Base-by-base conservation (phyloP, 1,139 yeast genomes). In the Taphrina betulina region DNA sequence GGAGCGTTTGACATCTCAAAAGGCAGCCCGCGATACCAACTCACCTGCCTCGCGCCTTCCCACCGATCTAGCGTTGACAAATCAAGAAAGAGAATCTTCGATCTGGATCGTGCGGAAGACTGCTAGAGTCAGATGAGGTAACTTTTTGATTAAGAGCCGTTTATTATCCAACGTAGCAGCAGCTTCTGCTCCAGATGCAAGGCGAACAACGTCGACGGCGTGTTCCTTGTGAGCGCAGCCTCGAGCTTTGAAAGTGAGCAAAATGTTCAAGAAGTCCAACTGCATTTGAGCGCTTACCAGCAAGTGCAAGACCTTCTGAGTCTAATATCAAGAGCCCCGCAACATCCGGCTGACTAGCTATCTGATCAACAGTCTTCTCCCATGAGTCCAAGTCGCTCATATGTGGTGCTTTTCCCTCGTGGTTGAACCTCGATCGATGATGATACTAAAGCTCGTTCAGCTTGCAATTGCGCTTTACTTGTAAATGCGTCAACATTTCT, bases 101-200 rank as follows among this genome's bases (percentile, higher is more conserved):
- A n/a, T n/a, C n/a, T n/a, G n/a, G n/a, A n/a, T n/a, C n/a, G n/a
- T 16, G 22, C 33, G 24, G 45, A 26, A 41, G 24, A 41, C 23
- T 20, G 45, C 45, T 23, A 41, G 5, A 20, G 45, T 41, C 14
- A 20, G 28, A 26, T 16, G 35, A 28, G 16, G 8, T 23, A 19
- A n/a, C 17, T 24, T 41, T 17, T 35, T 33, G n/a, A 41, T 41
- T 10, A 41, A 24, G 22, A 41, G 35, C 22, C 45, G 8, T 14
- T 41, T 41, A 35, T 41, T 35, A 41, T 41, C 35, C 12, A 41
- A 28, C 19, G 33, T 41, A 5, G 45, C 45, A 5, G 35, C 45
- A 16, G 28, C 45, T 10, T 41, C 45, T n/a, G 24, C 29, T 7
- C 28, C 35, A 10, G 45, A 14, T 16, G 45, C 45, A 7, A 41